Percentiles rank a stretch among this genome's conserved stretches.
phyloP scores from a whole-genome alignment of 1,284 basidiomycete genomes.

The Amylostereum areolatum region DNA sequence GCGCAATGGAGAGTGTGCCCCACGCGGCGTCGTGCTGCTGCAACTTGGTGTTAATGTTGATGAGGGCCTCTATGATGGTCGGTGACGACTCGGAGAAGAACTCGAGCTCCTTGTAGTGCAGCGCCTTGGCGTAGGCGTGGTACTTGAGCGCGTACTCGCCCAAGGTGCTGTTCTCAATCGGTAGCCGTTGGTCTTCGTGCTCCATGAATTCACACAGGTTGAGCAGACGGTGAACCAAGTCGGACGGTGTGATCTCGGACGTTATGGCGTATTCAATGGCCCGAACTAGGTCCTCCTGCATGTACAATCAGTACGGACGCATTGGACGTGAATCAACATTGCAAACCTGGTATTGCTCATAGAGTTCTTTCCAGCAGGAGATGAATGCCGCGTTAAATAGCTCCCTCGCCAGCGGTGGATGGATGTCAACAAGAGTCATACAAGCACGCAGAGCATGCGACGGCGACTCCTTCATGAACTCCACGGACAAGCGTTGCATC shows the following conservation, averaged over 20 bases:
- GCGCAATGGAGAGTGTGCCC: conserved; percentile 87
- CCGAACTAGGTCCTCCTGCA: conserved; percentile 86
- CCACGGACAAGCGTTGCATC: conserved; percentile 91
- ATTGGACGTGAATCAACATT: background rate
- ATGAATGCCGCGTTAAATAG: conserved; percentile 98
- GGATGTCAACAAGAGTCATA: conserved; percentile 88
- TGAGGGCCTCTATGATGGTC: conserved; percentile 89
- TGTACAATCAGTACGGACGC: conserved; percentile 5
- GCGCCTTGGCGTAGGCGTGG: conserved; percentile 94
- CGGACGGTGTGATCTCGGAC: conserved; percentile 74
- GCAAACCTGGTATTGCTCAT: conserved; percentile 89
- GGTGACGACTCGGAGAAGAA: conserved; percentile 90
- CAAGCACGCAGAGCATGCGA: conserved; percentile 96
- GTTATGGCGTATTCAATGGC: conserved; percentile 90
- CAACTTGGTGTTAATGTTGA: conserved; percentile 95
- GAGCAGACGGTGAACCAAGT: conserved; percentile 90
- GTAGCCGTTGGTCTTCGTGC: conserved; percentile 95
- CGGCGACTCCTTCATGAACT: conserved; percentile 98
- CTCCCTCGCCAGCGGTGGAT: conserved; percentile 89
- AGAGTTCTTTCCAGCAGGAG: conserved; percentile 96
- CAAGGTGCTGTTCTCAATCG: conserved; percentile 90
- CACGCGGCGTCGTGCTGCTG: conserved; percentile 97
- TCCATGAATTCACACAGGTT: conserved; percentile 99
- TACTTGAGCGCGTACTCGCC: conserved; percentile 94
- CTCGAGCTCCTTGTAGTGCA: conserved; percentile 99